Evolutionary conservation across 768 basidiomycete species (phyloP).

Genomic region (Boletus barrowsii): DNA sequence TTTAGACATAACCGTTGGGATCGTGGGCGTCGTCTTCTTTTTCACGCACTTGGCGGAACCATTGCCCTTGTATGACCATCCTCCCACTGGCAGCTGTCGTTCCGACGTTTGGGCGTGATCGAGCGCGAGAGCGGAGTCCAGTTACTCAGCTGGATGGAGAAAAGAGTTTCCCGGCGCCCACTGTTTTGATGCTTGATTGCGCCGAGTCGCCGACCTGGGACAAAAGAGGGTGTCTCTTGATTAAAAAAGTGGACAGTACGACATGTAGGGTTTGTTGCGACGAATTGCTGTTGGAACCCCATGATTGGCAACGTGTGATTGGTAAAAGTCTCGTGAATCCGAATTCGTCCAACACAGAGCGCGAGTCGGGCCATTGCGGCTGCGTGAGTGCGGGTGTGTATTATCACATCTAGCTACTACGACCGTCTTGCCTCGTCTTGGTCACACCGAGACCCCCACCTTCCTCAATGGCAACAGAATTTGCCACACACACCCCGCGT

Average conservation of each 20-base stretch:
- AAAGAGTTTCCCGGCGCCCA: neutral
- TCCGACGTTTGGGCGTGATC: too few species aligned
- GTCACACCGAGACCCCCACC: neutral
- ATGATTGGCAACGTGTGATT: neutral
- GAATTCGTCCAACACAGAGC: neutral
- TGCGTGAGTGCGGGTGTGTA: neutral
- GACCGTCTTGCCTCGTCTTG: constrained; percentile 1
- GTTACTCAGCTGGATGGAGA: neutral
- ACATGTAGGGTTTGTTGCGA: neutral
- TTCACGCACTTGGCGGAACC: neutral
- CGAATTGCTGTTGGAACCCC: neutral
- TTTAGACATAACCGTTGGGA: constrained; percentile 6
- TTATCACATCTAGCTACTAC: constrained; percentile 5
- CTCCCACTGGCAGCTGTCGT: neutral
- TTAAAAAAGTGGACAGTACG: neutral
- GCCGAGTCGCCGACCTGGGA: neutral
- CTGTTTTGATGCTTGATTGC: neutral
- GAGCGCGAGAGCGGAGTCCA: neutral
- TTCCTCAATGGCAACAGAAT: constrained; percentile 1
- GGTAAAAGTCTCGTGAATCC: neutral
- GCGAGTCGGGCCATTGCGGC: neutral
- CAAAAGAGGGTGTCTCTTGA: neutral
- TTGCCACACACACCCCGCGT: neutral
- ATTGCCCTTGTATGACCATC: neutral
- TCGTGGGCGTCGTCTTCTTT: neutral